Conservation (phyloP, 768 basidiomycete species). For the Tylopilus subfusipes region DNA sequence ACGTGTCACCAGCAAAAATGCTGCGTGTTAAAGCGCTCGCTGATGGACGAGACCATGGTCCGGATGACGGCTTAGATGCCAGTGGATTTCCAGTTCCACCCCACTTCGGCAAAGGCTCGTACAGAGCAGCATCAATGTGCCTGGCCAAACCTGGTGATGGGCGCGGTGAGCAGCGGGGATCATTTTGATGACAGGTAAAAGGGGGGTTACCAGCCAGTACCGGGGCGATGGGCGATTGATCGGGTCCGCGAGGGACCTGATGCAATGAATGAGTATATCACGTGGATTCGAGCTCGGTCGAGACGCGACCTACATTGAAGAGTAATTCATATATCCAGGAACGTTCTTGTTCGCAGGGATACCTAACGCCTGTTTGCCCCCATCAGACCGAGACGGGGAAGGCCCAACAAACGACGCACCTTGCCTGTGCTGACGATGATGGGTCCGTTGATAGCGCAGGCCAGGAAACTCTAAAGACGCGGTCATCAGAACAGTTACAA, state of each 20-base stretch:
- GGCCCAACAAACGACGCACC: not conserved
- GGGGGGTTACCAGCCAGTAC: slow-evolving; percentile 45
- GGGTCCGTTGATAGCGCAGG: slow-evolving; percentile 62
- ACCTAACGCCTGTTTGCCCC: slow-evolving; percentile 15
- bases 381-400: not conserved
- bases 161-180: not conserved
- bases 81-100: slow-evolving; percentile 24
- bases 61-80: slow-evolving; percentile 9
- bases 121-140: slow-evolving; percentile 50
- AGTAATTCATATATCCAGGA: slow-evolving; percentile 27
- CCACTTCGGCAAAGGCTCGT: slow-evolving; percentile 34
- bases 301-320: slow-evolving; percentile 11
- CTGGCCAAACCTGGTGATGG: slow-evolving; percentile 22
- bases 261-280: not conserved
- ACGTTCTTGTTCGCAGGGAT: slow-evolving; percentile 6
- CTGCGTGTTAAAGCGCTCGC: slow-evolving; percentile 2
- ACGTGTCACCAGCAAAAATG: not conserved
- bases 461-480: slow-evolving; percentile 45
- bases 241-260: slow-evolving; percentile 43
- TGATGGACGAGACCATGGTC: slow-evolving; percentile 1
- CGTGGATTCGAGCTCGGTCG: not conserved
- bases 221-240: slow-evolving; percentile 47
- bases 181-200: not conserved
- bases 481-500: not conserved
- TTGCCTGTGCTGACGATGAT: slow-evolving; percentile 47